Percentiles rank a stretch among this genome's conserved stretches.
These are phyloP conservation scores for Trichosporon sp. DNA, from an alignment of 1,284 basidiomycete genomes.

Conservation along the genomic window DNA sequence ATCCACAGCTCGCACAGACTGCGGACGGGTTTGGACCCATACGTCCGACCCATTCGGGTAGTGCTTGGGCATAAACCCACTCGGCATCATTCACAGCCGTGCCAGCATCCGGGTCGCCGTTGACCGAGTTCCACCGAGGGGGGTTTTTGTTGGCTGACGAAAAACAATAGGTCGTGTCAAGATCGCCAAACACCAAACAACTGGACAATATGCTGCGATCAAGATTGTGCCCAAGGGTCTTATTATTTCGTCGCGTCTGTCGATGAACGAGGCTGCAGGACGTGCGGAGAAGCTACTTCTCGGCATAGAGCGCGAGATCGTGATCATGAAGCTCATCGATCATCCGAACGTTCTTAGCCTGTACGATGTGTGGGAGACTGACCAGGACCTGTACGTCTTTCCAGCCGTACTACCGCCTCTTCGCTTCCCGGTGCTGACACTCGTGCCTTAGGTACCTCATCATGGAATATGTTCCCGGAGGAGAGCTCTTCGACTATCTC, in stretches of 20 bases:
- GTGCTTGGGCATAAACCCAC: neutral
- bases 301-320: constrained; percentile 93
- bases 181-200: constrained; percentile 83
- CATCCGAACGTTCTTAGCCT: constrained; percentile 94
- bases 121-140: neutral
- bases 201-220: constrained; percentile 88
- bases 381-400: constrained; percentile 46
- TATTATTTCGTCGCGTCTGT: constrained; percentile 69
- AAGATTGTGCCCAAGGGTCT: constrained; percentile 94
- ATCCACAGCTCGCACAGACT: constrained; percentile 7
- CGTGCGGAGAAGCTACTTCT: constrained; percentile 78
- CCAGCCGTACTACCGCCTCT: neutral
- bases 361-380: constrained; percentile 94
- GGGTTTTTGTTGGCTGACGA: constrained; percentile 9
- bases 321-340: constrained; percentile 98
- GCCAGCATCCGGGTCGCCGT: constrained; percentile 20
- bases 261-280: constrained; percentile 65
- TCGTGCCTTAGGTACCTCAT: constrained; percentile 69
- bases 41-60: neutral
- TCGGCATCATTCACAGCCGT: neutral
- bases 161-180: constrained; percentile 75
- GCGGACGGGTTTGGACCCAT: constrained; percentile 1
- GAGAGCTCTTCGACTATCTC: constrained; percentile 95
- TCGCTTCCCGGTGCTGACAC: neutral
- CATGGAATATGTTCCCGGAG: constrained; percentile 95